Percentiles rank a stretch among this genome's conserved stretches.
These are phyloP conservation scores for Lotus japonicus DNA, from an alignment of 306 rosid genomes.

Conservation along the genomic window DNA sequence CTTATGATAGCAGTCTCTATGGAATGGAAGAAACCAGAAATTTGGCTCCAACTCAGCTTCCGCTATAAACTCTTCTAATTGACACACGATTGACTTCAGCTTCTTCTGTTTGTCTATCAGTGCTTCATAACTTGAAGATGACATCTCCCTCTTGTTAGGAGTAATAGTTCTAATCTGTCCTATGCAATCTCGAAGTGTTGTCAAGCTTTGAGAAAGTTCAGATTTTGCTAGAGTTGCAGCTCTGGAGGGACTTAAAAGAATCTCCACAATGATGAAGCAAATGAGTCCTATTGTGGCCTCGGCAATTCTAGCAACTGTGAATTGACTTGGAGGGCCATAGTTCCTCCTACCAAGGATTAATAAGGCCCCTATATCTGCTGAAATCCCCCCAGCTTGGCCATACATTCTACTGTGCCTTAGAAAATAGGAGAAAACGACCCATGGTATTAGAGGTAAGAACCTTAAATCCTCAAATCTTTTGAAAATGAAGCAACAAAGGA, in stretches of 20 bases:
- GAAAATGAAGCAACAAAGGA: slow-evolving; percentile 45
- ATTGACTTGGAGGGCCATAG: slow-evolving; percentile 49
- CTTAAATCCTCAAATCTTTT: slow-evolving; percentile 25
- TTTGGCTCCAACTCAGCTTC: slow-evolving; percentile 72
- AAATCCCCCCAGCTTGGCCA: slow-evolving; percentile 75
- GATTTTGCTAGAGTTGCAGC: slow-evolving; percentile 61
- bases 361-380: slow-evolving; percentile 70
- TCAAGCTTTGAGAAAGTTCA: slow-evolving; percentile 46
- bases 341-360: slow-evolving; percentile 64
- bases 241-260: slow-evolving; percentile 45
- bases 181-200: slow-evolving; percentile 41
- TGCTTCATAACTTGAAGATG: slow-evolving; percentile 23
- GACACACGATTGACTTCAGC: slow-evolving; percentile 35
- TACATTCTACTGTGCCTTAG: slow-evolving; percentile 68
- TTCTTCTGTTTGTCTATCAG: slow-evolving; percentile 33
- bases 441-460: slow-evolving; percentile 55
- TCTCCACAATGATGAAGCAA: slow-evolving; percentile 50
- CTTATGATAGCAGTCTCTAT: slow-evolving; percentile 38
- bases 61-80: slow-evolving; percentile 34
- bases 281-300: slow-evolving; percentile 67
- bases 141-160: slow-evolving; percentile 9
- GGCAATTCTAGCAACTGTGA: slow-evolving; percentile 57
- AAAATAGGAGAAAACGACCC: slow-evolving; percentile 53
- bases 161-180: slow-evolving; percentile 19
- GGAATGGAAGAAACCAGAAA: slow-evolving; percentile 75